Evolutionary conservation across 176 grass and related monocot species (phyloP), one percentile per base, ranked within the genome.

Genomic region (Thinopyrum elongatum): DNA sequence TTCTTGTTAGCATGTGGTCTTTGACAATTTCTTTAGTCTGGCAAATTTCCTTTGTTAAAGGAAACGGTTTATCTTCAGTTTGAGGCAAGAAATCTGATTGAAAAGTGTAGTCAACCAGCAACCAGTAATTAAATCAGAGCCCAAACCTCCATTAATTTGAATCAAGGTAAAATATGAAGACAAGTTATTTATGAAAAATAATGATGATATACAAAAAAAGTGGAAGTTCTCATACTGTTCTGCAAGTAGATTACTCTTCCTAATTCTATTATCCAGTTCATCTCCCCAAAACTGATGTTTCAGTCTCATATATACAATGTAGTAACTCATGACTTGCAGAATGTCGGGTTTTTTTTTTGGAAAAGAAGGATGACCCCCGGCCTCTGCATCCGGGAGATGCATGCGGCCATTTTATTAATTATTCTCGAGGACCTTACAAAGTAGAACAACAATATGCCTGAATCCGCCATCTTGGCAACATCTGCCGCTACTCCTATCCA

Each of bases 191-290:
- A 14, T 29, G 10, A n/a, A 77, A 82, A 82, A 21, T 77, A 25
- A 78, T 42, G 33, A 75, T 69, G 36, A 51, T 66, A 81, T 29
- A 74, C 25, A 31, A 11, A 42, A 42, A 84, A 15, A 78, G 10
- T 87, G 58, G 46, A 53, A 74, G 14, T 79, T 49, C 53, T 66
- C 58, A 67, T 82, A 65, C 72, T 89, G 33, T 87, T 90, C 57
- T 90, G 76, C 65, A 95, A 89, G 95, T 98, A 65, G 93, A 93
- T 80, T 98, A 98, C 89, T 93, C 95, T 57, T n/a, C n/a, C n/a
- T n/a, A n/a, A n/a, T n/a, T n/a, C n/a, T n/a, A n/a, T n/a, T n/a
- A n/a, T n/a, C n/a, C n/a, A n/a, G n/a, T n/a, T n/a, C n/a, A n/a
- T n/a, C n/a, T n/a, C n/a, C n/a, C n/a, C n/a, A n/a, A n/a, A n/a